Percentiles rank a stretch among this genome's conserved stretches.
These are phyloP conservation scores for Boletus putidus DNA, from an alignment of 1,284 basidiomycete genomes.

Conservation along the genomic window DNA sequence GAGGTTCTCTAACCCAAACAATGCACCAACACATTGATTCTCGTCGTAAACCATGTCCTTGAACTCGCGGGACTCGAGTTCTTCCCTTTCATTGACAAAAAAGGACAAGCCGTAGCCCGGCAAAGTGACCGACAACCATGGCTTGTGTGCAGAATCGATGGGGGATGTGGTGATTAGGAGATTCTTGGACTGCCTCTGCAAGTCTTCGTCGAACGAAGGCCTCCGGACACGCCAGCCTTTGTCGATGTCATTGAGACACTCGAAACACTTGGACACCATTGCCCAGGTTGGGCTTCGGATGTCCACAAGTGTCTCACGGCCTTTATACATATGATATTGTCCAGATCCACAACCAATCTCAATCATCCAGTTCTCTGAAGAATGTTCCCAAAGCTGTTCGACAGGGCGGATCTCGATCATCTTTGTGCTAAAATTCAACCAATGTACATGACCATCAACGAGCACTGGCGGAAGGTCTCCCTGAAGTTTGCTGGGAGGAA, in stretches of 20 bases:
- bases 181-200: neutral
- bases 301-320: constrained; percentile 8
- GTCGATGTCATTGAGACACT: neutral
- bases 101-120: constrained; percentile 28
- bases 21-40: neutral
- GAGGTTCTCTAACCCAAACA: constrained; percentile 36
- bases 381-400: constrained; percentile 24
- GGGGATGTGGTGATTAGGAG: neutral
- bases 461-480: constrained; percentile 43
- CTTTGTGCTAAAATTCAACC: constrained; percentile 36
- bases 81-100: constrained; percentile 14
- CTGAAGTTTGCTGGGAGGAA: constrained; percentile 38
- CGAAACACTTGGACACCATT: neutral
- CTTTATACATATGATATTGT: constrained; percentile 2
- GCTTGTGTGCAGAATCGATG: constrained; percentile 1
- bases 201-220: no score
- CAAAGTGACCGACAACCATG: neutral
- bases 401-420: constrained; percentile 43
- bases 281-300: constrained; percentile 9
- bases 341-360: constrained; percentile 1
- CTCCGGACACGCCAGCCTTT: no score
- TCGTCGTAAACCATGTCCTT: neutral
- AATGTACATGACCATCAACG: constrained; percentile 40
- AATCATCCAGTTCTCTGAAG: constrained; percentile 21
- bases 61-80: no score